Conservation (phyloP, 2,329 filamentous ascomycete genomes). For the Epichloe gansuensis region DNA sequence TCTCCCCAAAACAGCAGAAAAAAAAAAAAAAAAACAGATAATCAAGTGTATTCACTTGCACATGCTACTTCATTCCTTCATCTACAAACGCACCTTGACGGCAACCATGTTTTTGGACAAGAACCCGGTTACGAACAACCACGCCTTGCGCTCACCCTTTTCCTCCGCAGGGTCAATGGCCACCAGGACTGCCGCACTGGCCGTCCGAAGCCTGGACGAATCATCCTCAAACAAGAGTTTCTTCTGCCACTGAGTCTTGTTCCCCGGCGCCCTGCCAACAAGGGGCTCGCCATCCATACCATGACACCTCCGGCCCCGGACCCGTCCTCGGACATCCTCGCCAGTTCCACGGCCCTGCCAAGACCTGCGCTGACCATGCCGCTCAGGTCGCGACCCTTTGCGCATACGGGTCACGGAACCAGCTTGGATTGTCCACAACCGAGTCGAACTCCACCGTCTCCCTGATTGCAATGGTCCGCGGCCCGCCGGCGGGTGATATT, state of each 20-base stretch:
- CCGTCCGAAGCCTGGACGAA: slow-evolving; percentile 34
- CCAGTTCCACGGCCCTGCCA: slow-evolving; percentile 26
- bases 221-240: slow-evolving; percentile 47
- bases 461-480: slow-evolving; percentile 18
- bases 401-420: slow-evolving; percentile 41
- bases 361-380: slow-evolving; percentile 42
- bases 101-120: slow-evolving; percentile 36
- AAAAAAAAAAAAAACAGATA: too few species aligned
- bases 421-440: slow-evolving; percentile 45
- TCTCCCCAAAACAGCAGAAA: too few species aligned
- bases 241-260: slow-evolving; percentile 25
- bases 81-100: slow-evolving; percentile 36
- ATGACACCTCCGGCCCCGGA: slow-evolving; percentile 29
- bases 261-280: not conserved
- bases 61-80: too few species aligned
- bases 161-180: slow-evolving; percentile 35
- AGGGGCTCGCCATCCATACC: slow-evolving; percentile 29
- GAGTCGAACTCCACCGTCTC: slow-evolving; percentile 32
- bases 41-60: too few species aligned
- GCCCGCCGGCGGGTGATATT: slow-evolving; percentile 9
- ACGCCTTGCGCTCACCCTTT: slow-evolving; percentile 33
- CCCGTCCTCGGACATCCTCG: slow-evolving; percentile 17
- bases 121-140: slow-evolving; percentile 48
- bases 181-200: slow-evolving; percentile 40
- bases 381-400: slow-evolving; percentile 33